These are phyloP conservation scores for Ambrosiella xylebori DNA, from an alignment of 2,329 filamentous ascomycete genomes.

Conservation along the genomic window DNA sequence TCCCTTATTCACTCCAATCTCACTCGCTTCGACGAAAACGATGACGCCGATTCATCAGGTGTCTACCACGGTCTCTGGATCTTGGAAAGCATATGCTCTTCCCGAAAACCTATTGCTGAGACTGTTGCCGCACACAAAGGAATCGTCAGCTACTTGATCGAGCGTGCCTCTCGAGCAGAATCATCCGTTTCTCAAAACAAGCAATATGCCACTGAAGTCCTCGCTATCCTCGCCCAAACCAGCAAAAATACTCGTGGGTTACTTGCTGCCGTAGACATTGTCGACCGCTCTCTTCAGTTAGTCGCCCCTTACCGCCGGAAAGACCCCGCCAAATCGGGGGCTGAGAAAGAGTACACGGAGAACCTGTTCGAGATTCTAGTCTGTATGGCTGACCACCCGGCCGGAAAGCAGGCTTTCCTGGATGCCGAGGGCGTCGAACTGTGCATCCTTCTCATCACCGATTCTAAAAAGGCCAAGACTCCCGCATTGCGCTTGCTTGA, in stretches of 20 bases:
- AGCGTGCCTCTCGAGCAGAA: conserved; percentile 42
- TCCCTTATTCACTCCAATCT: conserved; percentile 64
- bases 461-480: conserved; percentile 62
- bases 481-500: conserved; percentile 69
- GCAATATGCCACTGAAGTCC: conserved; percentile 81
- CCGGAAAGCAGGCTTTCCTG: conserved; percentile 65
- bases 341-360: conserved; percentile 90
- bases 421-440: conserved; percentile 87
- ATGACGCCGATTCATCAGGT: conserved; percentile 56
- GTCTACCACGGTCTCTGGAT: conserved; percentile 74
- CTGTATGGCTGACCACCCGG: conserved; percentile 56
- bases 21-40: conserved; percentile 57
- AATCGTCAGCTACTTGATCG: conserved; percentile 61
- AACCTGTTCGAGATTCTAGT: conserved; percentile 81
- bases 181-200: conserved; percentile 66
- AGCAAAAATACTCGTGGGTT: conserved; percentile 46
- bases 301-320: conserved; percentile 70
- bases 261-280: conserved; percentile 48
- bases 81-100: conserved; percentile 70
- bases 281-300: conserved; percentile 68
- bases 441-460: conserved; percentile 76
- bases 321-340: conserved; percentile 68
- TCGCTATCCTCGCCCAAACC: conserved; percentile 74
- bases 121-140: conserved; percentile 51
- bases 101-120: conserved; percentile 44